These are phyloP conservation scores for Globisporangium parvum DNA, from an alignment of 352 stramenopile species.

Conservation along the genomic window DNA sequence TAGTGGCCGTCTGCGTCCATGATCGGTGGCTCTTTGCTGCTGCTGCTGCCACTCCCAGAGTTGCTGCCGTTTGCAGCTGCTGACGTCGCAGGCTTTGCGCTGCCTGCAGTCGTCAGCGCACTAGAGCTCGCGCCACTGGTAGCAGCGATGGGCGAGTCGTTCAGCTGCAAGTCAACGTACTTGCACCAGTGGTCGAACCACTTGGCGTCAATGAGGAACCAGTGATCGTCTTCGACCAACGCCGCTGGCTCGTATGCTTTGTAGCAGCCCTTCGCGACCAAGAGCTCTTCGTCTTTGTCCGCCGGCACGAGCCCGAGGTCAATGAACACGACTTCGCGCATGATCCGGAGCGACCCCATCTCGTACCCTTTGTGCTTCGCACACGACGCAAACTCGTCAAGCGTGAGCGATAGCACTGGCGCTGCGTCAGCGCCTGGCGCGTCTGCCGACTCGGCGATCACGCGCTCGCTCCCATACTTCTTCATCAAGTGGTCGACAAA, in stretches of 20 bases:
- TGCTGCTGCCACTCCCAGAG: conserved; percentile 14
- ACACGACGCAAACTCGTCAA: conserved; percentile 70
- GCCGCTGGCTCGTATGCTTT: conserved; percentile 58
- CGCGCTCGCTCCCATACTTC: conserved; percentile 33
- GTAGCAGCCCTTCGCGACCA: conserved; percentile 69
- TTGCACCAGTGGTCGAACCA: conserved; percentile 86
- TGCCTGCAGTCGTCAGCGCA: conserved; percentile 11
- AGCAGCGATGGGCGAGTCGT: conserved; percentile 20
- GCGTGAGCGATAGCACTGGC: conserved; percentile 34
- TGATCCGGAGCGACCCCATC: conserved; percentile 70
- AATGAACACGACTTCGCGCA: conserved; percentile 82
- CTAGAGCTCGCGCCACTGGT: conserved; percentile 16
- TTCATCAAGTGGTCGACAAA: conserved; percentile 78
- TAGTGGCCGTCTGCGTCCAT: conserved; percentile 79
- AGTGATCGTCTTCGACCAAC: conserved; percentile 78
- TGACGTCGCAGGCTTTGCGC: conserved; percentile 13
- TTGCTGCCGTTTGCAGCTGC: conserved; percentile 12
- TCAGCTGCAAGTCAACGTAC: conserved; percentile 45
- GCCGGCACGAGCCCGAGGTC: conserved; percentile 67
- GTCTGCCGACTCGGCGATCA: conserved; percentile 13
- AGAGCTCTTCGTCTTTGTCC: conserved; percentile 74
- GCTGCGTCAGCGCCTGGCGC: conserved; percentile 22
- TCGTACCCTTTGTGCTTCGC: conserved; percentile 66
- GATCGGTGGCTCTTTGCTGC: conserved; percentile 57
- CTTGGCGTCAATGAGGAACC: conserved; percentile 79